Conservation (phyloP, 352 stramenopile species). For the Pythium apleroticum region DNA sequence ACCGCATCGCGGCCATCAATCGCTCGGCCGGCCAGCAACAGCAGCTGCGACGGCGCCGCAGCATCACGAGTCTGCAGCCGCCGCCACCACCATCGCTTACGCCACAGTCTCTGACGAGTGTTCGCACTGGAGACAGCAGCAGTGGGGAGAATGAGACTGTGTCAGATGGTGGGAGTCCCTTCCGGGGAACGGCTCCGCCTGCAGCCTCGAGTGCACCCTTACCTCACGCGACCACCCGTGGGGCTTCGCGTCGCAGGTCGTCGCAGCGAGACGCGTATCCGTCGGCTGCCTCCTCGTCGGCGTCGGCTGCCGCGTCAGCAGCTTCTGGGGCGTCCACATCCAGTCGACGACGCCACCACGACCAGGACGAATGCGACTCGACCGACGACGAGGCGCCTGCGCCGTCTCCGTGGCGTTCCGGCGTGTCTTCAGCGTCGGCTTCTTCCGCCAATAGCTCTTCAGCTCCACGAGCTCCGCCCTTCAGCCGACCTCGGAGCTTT, state of each 20-base stretch:
- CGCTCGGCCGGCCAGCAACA: conserved; percentile 28
- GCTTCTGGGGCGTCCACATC: background rate
- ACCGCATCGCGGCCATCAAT: conserved; percentile 60
- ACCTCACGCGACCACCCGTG: background rate
- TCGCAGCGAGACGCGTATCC: conserved; percentile 11
- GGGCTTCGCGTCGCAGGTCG: conserved; percentile 1
- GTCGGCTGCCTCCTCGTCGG: background rate
- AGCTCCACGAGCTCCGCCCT: background rate
- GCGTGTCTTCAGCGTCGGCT: background rate
- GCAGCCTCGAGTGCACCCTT: background rate
- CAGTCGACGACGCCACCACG: background rate
- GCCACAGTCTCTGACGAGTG: background rate
- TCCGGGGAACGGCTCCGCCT: background rate
- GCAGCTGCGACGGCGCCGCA: conserved; percentile 37
- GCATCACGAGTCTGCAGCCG: conserved; percentile 18
- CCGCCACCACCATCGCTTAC: background rate
- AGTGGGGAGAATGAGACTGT: background rate
- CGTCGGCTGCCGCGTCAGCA: background rate
- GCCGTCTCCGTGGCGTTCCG: background rate
- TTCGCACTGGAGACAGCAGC: background rate
- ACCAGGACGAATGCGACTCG: conserved; percentile 32
- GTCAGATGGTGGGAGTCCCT: background rate
- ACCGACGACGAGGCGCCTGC: conserved; percentile 31
- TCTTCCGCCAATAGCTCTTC: background rate
- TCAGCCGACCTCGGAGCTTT: background rate